Evolutionary conservation across 352 stramenopile genomes (phyloP).

Genomic region (Globisporangium cederbergense): DNA sequence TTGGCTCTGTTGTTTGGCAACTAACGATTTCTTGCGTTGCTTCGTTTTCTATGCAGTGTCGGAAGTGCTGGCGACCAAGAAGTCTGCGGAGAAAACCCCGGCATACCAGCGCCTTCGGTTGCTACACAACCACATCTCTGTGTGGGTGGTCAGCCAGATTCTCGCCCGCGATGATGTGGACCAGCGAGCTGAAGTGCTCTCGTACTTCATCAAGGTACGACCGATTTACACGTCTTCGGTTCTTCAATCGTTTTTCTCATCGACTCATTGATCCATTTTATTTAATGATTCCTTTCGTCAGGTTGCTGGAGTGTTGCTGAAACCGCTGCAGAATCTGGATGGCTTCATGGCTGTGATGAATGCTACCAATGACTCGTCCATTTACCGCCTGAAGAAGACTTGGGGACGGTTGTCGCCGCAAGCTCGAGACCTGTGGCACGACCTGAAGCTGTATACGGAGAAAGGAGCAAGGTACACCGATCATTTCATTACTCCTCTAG

Average conservation of each 20-base stretch:
- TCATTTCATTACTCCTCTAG: not conserved
- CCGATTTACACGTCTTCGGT: not conserved
- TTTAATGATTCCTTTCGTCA: conserved; percentile 13
- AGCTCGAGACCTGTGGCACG: conserved; percentile 76
- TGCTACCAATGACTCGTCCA: conserved; percentile 81
- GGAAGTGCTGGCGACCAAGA: conserved; percentile 73
- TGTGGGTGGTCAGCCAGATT: conserved; percentile 86
- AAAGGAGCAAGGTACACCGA: conserved; percentile 56
- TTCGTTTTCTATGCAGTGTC: conserved; percentile 40
- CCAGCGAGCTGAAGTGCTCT: conserved; percentile 73
- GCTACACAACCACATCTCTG: conserved; percentile 83
- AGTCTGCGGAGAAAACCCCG: conserved; percentile 72
- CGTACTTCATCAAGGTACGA: conserved; percentile 78
- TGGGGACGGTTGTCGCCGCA: conserved; percentile 69
- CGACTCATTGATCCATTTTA: not conserved
- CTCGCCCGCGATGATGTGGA: conserved; percentile 71
- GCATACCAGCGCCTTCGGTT: conserved; percentile 79
- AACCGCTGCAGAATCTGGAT: conserved; percentile 82
- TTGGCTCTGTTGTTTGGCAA: not conserved
- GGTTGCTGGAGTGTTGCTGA: conserved; percentile 70
- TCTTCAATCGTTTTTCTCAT: not conserved
- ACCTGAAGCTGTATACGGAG: conserved; percentile 79
- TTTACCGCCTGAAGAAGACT: conserved; percentile 86
- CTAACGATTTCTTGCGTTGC: not conserved
- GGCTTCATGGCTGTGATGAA: conserved; percentile 91